Base-by-base conservation (phyloP, 2,329 filamentous ascomycete genomes). In the Alternaria hordeiaustralica region DNA sequence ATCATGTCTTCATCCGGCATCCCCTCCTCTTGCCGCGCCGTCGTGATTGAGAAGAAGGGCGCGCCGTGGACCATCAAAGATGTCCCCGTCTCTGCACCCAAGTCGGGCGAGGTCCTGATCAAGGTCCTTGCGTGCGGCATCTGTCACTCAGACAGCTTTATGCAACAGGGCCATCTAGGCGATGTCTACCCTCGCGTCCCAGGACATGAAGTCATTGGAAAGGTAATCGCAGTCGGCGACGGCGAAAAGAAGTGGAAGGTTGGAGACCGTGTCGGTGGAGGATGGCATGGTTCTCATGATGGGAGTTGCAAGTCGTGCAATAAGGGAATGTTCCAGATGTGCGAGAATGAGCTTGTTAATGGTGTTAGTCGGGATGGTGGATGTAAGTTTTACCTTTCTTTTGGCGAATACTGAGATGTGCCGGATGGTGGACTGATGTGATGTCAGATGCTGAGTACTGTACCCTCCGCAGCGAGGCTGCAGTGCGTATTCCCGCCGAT, bases 51-150 rank as follows among this genome's bases (percentile, higher is more conserved):
- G 59, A 82, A 84, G 61, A 76, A 81, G 25, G 84, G 85, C 60
- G 80, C 79, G 3, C 84, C 87, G 0, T 83, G 91, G 67, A 80
- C 80, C 3, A 81, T 93, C 66, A 85, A 88, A 67, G 86, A 92
- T 4, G 73, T 90, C 5, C 82, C 85, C 18, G 82, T 93, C 44
- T 82, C 85, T 62, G 75, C 82, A 33, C 90, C 90, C 2, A 79
- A 83, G 7, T 75, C 82, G 0, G 85, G 86, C 18, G 83, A 92
- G 71, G 81, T 94, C 3, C 85, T 94, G 25, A 84, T 92, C 77
- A 93, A 93, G 76, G 86, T 92, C 3, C 82, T 89, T 9, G 91
- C 91, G 6, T 92, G 89, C 69, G 91, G 91, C 46, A 86, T 94
- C 53, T 94, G 91, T 78, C 89, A 89, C 76, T 87, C 85, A 1